phyloP scores from a whole-genome alignment of 495 filamentous ascomycete species.

The Neurospora sp. region DNA sequence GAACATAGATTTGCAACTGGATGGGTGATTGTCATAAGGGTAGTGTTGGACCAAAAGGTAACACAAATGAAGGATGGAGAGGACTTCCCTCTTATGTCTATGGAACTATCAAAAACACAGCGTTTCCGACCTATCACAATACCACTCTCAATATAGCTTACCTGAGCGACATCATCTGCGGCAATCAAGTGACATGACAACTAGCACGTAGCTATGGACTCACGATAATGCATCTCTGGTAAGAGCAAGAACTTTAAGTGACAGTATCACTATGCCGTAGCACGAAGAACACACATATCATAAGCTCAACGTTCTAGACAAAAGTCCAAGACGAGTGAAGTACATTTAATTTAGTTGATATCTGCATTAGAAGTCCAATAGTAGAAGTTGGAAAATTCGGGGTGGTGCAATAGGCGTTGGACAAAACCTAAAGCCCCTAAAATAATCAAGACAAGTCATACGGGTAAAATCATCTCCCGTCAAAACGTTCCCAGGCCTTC shows the following conservation, averaged over 20 bases:
- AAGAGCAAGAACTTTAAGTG: neutral
- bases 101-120: neutral
- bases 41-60: neutral
- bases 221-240: neutral
- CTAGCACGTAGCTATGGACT: neutral
- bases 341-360: constrained; percentile 37
- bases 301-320: neutral
- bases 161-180: neutral
- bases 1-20: neutral
- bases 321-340: constrained; percentile 5
- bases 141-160: neutral
- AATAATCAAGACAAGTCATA: neutral
- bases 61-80: neutral
- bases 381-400: constrained; percentile 19
- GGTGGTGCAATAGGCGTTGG: neutral
- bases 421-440: neutral
- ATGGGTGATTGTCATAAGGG: neutral
- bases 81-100: neutral
- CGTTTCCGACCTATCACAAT: neutral
- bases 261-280: neutral
- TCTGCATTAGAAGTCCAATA: constrained; percentile 48
- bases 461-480: neutral
- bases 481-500: neutral
- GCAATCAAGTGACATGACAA: neutral
- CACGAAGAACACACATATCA: neutral